Evolutionary conservation across 139 green algal species (phyloP).

Genomic region (Coelastrella sp.): DNA sequence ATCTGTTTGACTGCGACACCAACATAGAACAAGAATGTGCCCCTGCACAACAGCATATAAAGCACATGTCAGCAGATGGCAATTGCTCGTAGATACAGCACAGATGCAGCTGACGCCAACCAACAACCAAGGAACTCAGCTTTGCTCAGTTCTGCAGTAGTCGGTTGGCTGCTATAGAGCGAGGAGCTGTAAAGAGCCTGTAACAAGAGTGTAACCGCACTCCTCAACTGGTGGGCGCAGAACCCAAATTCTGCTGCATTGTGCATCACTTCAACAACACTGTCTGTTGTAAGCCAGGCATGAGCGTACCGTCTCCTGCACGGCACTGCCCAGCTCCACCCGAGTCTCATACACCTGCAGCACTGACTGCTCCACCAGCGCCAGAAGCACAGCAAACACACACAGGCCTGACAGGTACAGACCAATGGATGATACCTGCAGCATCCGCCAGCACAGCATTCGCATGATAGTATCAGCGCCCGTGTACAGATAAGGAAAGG

Average conservation of each 20-base stretch:
- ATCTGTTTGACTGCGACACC: conserved; percentile 5
- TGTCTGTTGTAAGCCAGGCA: background rate
- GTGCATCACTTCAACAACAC: background rate
- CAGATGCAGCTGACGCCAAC: background rate
- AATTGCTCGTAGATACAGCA: background rate
- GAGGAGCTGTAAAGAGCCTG: no score
- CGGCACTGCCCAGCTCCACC: conserved; percentile 12
- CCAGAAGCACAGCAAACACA: conserved; percentile 30
- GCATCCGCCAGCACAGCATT: background rate
- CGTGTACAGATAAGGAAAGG: background rate
- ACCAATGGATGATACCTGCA: conserved; percentile 26
- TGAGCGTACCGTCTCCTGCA: background rate
- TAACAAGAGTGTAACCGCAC: no score
- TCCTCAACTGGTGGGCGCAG: no score
- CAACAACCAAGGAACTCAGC: background rate
- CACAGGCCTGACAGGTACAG: conserved; percentile 11
- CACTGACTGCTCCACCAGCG: conserved; percentile 33
- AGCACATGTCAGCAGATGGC: background rate
- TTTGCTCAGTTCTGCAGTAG: no score
- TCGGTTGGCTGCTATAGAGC: no score
- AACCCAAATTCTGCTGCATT: background rate
- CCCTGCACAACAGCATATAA: background rate
- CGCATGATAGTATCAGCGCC: background rate
- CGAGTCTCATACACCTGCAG: conserved; percentile 30
- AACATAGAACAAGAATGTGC: conserved; percentile 8